phyloP scores from a whole-genome alignment of 2,329 filamentous ascomycete species.

The Exophiala aquamarina region DNA sequence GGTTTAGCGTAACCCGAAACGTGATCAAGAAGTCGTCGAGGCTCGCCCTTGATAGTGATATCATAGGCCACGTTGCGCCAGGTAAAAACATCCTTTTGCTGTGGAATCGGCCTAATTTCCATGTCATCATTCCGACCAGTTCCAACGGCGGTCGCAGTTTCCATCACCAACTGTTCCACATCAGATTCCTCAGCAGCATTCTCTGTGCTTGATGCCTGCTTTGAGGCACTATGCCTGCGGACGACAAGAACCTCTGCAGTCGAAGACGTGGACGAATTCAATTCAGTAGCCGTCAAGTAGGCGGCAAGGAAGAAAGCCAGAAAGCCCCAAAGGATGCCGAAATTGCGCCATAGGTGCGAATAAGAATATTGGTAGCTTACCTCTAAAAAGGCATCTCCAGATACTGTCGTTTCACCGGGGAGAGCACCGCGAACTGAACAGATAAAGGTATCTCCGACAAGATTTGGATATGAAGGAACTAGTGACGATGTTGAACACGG shows the following conservation, averaged over 20 bases:
- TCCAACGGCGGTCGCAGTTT: slow-evolving; percentile 8
- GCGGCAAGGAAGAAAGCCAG: slow-evolving; percentile 72
- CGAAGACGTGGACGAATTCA: slow-evolving; percentile 64
- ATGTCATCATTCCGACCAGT: slow-evolving; percentile 26
- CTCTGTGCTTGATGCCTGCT: slow-evolving; percentile 47
- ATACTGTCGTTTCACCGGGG: slow-evolving; percentile 53
- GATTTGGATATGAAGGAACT: slow-evolving; percentile 69
- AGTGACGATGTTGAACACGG: slow-evolving; percentile 27
- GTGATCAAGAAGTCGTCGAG: slow-evolving; percentile 53
- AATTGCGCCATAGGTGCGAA: slow-evolving; percentile 67
- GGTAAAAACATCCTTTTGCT: slow-evolving; percentile 41
- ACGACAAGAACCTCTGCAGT: slow-evolving; percentile 76
- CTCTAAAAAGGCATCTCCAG: slow-evolving; percentile 55
- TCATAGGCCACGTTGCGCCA: slow-evolving; percentile 58
- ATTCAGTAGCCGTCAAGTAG: slow-evolving; percentile 64
- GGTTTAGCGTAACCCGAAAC: slow-evolving; percentile 72
- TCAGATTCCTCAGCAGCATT: too few relatives aligned
- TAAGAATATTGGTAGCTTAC: slow-evolving; percentile 55
- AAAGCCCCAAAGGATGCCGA: slow-evolving; percentile 74
- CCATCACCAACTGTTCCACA: slow-evolving; percentile 17
- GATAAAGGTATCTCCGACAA: slow-evolving; percentile 64
- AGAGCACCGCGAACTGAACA: slow-evolving; percentile 52
- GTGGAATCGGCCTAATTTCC: slow-evolving; percentile 49
- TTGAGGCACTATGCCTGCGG: slow-evolving; percentile 63
- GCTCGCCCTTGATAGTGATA: slow-evolving; percentile 51